phyloP scores from a whole-genome alignment of 768 basidiomycete species.

The Termitomyces sp. region DNA sequence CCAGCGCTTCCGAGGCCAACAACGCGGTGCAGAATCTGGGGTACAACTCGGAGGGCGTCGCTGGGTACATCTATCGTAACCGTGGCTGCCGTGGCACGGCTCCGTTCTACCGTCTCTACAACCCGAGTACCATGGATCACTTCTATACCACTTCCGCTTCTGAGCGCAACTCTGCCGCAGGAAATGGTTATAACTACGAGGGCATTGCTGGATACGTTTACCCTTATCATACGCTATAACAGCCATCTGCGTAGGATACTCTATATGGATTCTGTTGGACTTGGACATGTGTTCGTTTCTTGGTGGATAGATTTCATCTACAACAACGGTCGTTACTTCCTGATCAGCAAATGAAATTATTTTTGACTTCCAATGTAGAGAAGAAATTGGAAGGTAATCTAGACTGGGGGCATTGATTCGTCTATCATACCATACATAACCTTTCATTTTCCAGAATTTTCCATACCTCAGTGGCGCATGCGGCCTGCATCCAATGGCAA shows the following conservation, averaged over 20 bases:
- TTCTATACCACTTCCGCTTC: constrained; percentile 20
- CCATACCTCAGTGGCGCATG: neutral
- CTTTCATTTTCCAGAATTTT: neutral
- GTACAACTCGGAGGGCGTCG: constrained; percentile 15
- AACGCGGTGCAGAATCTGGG: constrained; percentile 5
- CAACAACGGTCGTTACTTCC: neutral
- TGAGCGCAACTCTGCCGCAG: constrained; percentile 2
- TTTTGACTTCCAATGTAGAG: no score
- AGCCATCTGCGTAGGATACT: neutral
- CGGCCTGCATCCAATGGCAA: no score
- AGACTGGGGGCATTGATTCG: no score
- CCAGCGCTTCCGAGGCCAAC: constrained; percentile 13
- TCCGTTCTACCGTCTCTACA: constrained; percentile 21
- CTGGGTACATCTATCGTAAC: constrained; percentile 17
- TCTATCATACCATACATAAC: no score
- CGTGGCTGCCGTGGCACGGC: constrained; percentile 2
- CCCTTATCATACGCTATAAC: neutral
- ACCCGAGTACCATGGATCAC: constrained; percentile 13
- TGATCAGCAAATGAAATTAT: neutral
- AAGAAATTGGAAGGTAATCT: neutral
- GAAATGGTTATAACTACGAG: constrained; percentile 5
- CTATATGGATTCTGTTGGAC: no score
- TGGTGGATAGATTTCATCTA: neutral
- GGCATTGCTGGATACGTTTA: constrained; percentile 8
- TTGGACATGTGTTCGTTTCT: neutral